Base-by-base conservation (phyloP, 2,329 filamentous ascomycete genomes). In the Sarocladiaceae sp. region DNA sequence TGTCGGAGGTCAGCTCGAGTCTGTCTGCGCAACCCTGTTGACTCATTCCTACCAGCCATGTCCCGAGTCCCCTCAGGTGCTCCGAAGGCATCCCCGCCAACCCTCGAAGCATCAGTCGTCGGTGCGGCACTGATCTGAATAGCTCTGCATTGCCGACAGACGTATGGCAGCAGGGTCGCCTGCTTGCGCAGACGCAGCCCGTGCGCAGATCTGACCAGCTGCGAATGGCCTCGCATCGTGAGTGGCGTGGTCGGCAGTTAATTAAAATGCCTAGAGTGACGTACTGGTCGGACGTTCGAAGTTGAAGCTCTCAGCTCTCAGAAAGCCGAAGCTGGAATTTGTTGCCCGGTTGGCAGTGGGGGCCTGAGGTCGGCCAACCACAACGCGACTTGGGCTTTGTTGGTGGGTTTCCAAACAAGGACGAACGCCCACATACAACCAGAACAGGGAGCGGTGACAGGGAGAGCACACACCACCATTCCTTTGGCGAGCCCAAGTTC, bases 121-220 rank as follows among this genome's bases (percentile, higher is more conserved):
- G 83, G 80, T 52, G 79, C 72, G 50, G 82, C 73, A 65, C 78
- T 82, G 71, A 87, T 83, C 63, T 84, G 82, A 46, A 87, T 82
- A 50, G 71, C 65, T 63, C 83, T 73, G 67, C 80, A 83, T 68
- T 81, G 78, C 47, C 71, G 68, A 63, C 78, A 82, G 46, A 79
- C 66, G 54, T 73, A 77, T 5, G 47, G 47, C 31, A 48, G 26
- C 15, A 33, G 4, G 12, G 63, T 60, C 33, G 64, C 53, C 22
- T 58, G 53, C 28, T 48, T 61, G 53, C 56, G 58, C 50, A 28
- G 44, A 39, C 44, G 44, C 49, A 66, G 52, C 56, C 64, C 58
- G 13, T 64, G 67, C 37, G 67, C 63, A 54, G 69, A 59, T 56
- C 67, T 62, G 48, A 68, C 50, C 51, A 77, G 59, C 54, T 70